A percentile compares a stretch with the other conserved stretches of the same genome.
Conservation (phyloP, 1,284 basidiomycete species). For the Cystobasidiaceae sp. region DNA sequence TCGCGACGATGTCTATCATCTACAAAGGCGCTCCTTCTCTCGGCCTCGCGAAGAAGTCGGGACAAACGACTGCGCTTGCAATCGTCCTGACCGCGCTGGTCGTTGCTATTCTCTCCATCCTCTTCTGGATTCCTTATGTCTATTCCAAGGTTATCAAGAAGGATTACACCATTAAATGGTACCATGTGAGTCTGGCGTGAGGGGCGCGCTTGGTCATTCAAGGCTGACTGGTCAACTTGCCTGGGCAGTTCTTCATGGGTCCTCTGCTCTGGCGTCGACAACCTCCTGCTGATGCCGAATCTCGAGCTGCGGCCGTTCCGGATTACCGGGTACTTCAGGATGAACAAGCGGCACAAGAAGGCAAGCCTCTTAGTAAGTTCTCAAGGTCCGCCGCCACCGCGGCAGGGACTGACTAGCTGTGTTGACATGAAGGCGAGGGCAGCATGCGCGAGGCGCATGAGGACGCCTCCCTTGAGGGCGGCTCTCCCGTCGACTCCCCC, state of each 20-base stretch:
- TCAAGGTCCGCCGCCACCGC: constrained; percentile 5
- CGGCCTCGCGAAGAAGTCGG: constrained; percentile 48
- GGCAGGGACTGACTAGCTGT: no score
- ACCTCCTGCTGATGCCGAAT: constrained; percentile 44
- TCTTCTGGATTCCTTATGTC: constrained; percentile 54
- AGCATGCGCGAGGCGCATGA: no score
- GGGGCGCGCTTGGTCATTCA: no score
- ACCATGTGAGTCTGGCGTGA: constrained; percentile 26
- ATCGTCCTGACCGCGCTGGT: constrained; percentile 50
- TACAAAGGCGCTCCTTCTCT: constrained; percentile 52
- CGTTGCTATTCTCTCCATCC: constrained; percentile 46
- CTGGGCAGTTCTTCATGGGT: constrained; percentile 48
- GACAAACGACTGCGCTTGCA: constrained; percentile 47
- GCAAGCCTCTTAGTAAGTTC: neutral
- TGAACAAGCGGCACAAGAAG: neutral
- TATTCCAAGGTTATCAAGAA: constrained; percentile 51
- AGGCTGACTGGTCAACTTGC: no score
- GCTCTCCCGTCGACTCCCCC: no score
- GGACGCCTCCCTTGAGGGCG: no score
- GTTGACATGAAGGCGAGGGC: no score
- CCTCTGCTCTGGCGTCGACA: constrained; percentile 51
- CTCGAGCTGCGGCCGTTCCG: constrained; percentile 42
- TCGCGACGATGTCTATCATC: constrained; percentile 40
- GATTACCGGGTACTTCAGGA: constrained; percentile 47
- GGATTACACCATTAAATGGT: constrained; percentile 49